A percentile compares a stretch with the other conserved stretches of the same genome.
Conservation (phyloP, 1,284 basidiomycete genomes). For the Schizophyllum amplum region DNA sequence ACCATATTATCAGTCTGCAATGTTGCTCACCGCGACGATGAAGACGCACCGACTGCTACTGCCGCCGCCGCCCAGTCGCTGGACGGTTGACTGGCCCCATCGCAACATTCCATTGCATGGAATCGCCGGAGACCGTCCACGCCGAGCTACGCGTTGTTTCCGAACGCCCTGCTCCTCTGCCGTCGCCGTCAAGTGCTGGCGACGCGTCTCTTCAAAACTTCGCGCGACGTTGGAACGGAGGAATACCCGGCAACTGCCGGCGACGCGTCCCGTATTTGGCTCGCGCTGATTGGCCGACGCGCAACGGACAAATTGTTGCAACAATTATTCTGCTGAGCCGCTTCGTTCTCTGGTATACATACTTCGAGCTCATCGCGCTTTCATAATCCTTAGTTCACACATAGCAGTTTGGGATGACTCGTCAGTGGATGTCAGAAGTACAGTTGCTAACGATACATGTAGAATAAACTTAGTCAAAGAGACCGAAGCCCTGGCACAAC, state of each 20-base stretch:
- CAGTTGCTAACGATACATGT: not conserved
- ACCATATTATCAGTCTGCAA: conserved; percentile 2
- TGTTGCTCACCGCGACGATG: not conserved
- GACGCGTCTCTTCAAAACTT: not conserved
- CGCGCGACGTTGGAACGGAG: not conserved
- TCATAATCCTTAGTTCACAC: too few species aligned
- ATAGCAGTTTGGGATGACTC: not conserved
- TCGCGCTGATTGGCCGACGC: not conserved
- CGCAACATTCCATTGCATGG: conserved; percentile 43
- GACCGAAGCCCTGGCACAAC: conserved; percentile 61
- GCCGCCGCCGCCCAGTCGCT: conserved; percentile 21
- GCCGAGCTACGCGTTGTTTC: not conserved
- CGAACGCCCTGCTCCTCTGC: not conserved
- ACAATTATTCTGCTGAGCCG: too few species aligned
- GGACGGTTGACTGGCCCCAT: conserved; percentile 33
- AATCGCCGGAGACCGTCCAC: conserved; percentile 10
- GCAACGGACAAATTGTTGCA: not conserved
- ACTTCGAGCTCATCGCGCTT: too few species aligned
- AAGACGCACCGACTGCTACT: conserved; percentile 5
- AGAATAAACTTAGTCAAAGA: conserved; percentile 63
- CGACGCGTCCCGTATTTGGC: not conserved
- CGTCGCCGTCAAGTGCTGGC: not conserved
- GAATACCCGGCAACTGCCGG: not conserved
- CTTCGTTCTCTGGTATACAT: too few species aligned
- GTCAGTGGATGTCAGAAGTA: not conserved